Percentiles rank a stretch among this genome's conserved stretches.
Conservation (phyloP, 495 filamentous ascomycete species). For the Margaritispora aquatica region DNA sequence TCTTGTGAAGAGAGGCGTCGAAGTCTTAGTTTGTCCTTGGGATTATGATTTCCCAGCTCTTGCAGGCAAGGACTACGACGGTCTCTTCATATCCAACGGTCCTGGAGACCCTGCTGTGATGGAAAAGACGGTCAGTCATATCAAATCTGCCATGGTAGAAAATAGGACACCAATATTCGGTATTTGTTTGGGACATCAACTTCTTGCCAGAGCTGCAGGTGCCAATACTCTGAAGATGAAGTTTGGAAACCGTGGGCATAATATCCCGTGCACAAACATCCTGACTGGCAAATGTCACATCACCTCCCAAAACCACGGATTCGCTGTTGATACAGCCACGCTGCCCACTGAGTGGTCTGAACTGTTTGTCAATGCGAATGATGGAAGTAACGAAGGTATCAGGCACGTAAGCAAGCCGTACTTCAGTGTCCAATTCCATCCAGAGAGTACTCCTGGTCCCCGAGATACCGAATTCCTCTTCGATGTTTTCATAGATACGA, state of each 20-base stretch:
- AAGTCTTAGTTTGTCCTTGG: conserved; percentile 93
- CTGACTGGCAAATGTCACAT: conserved; percentile 94
- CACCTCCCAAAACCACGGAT: conserved; percentile 97
- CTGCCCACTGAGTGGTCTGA: conserved; percentile 80
- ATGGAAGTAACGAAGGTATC: conserved; percentile 96
- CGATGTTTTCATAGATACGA: conserved; percentile 88
- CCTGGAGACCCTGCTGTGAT: conserved; percentile 91
- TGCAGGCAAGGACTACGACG: conserved; percentile 79
- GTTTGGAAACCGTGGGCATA: conserved; percentile 97
- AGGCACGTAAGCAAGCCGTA: conserved; percentile 77
- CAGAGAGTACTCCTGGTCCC: conserved; percentile 91
- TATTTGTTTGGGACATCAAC: conserved; percentile 94
- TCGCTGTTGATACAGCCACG: conserved; percentile 73
- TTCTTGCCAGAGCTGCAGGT: conserved; percentile 85
- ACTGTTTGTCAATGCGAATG: conserved; percentile 95
- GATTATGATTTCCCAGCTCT: conserved; percentile 79
- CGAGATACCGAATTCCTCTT: conserved; percentile 97
- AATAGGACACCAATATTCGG: conserved; percentile 86
- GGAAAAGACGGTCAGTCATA: conserved; percentile 65
- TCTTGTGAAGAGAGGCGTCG: conserved; percentile 83
- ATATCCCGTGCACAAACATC: conserved; percentile 95
- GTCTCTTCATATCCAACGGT: conserved; percentile 95
- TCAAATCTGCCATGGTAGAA: conserved; percentile 63
- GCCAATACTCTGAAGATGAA: conserved; percentile 92
- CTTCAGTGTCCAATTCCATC: conserved; percentile 99